These are phyloP conservation scores for Nissolia schottii DNA, from an alignment of 306 rosid genomes.

Conservation along the genomic window DNA sequence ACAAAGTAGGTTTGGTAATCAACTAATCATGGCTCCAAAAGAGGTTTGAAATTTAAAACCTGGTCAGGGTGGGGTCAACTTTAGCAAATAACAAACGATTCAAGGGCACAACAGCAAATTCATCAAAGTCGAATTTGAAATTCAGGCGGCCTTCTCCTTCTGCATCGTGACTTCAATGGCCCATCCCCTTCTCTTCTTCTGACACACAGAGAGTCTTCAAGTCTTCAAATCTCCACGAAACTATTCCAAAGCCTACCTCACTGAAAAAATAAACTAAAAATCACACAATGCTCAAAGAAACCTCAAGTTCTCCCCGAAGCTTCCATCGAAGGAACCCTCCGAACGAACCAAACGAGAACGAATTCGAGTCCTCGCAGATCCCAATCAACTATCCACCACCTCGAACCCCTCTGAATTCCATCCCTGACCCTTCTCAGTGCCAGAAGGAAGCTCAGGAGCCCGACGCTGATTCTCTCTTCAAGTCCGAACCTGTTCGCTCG, in stretches of 20 bases:
- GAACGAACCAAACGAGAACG: constrained; percentile 60
- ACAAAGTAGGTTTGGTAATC: too few relatives aligned
- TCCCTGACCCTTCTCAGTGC: constrained; percentile 73
- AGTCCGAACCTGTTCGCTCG: constrained; percentile 32
- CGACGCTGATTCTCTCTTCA: constrained; percentile 32
- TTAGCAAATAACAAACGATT: neutral
- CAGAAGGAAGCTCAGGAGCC: constrained; percentile 29
- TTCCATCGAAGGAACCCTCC: constrained; percentile 24
- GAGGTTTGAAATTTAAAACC: constrained; percentile 31
- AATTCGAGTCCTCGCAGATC: constrained; percentile 40
- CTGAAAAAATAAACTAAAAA: neutral
- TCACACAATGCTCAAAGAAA: constrained; percentile 37
- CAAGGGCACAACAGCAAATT: constrained; percentile 28
- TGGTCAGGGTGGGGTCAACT: neutral
- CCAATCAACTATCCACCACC: constrained; percentile 56
- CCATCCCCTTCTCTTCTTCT: neutral
- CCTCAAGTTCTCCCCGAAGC: constrained; percentile 1
- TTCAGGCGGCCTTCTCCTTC: constrained; percentile 41
- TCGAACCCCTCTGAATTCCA: constrained; percentile 67
- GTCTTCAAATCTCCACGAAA: neutral
- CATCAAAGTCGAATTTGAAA: constrained; percentile 31
- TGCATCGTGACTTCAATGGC: neutral
- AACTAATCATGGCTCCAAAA: neutral
- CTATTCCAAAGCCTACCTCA: neutral
- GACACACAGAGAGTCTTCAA: too few relatives aligned